phyloP scores from a whole-genome alignment of 345 rosid species.

The Salix udensis region DNA sequence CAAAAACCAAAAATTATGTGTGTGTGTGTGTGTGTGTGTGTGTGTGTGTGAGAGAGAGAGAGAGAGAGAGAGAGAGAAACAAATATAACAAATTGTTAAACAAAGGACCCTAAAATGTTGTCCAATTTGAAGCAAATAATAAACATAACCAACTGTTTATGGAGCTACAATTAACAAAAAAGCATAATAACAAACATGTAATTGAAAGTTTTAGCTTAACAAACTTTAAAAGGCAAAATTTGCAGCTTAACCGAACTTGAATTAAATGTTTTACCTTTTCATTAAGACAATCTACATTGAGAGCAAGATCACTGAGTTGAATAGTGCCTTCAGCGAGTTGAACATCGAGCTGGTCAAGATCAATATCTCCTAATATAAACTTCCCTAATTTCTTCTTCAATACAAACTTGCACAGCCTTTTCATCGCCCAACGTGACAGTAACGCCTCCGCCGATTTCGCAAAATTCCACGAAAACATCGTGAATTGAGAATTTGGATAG shows the following conservation, averaged over 20 bases:
- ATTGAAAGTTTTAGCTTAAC: neutral
- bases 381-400: constrained; percentile 91
- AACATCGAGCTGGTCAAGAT: constrained; percentile 87
- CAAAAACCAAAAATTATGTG: neutral
- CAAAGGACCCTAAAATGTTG: no score
- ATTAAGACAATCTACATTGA: constrained; percentile 79
- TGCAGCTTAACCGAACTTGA: neutral
- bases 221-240: no score
- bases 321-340: constrained; percentile 77
- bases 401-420: constrained; percentile 70
- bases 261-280: constrained; percentile 41
- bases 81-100: neutral
- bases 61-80: no score
- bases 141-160: no score
- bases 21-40: no score
- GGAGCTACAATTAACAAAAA: neutral
- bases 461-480: constrained; percentile 53
- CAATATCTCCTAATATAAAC: constrained; percentile 79
- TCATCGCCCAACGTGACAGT: constrained; percentile 85
- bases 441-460: constrained; percentile 72
- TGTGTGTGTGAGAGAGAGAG: no score
- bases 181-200: neutral
- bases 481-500: neutral
- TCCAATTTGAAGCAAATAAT: no score
- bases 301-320: constrained; percentile 78